Base-by-base conservation (phyloP, 2,329 filamentous ascomycete genomes). In the Claviceps digitariae region DNA sequence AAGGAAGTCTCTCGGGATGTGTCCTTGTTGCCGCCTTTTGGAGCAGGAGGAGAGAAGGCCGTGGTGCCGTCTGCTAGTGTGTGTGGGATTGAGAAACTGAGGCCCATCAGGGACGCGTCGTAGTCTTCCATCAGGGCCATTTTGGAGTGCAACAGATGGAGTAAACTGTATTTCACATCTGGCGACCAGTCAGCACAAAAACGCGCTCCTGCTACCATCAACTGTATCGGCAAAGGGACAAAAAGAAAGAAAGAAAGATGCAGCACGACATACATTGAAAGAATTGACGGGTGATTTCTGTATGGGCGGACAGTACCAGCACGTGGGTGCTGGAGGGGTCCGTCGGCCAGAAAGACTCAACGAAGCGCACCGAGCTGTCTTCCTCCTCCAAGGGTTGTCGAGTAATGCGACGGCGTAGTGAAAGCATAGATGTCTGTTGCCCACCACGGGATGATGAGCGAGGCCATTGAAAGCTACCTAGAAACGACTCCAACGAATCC, bases 331-430 rank as follows among this genome's bases (percentile, higher is more conserved):
- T 69, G 2, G 67, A 64, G 5, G 81, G 74, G 54, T 81, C 74
- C 3, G 73, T 70, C 2, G 93, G 90, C 76, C 90, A 97, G 66
- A 95, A 95, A 0, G 87, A 86, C 69, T 97, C 90, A 5, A 95
- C 71, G 55, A 91, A 87, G 25, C 84, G 82, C 17, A 84, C 73
- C 0, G 88, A 83, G 53, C 84, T 83, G 59, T 90, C 84, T 57
- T 86, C 81, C 45, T 86, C 76, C 6, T 74, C 81, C 57, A 84
- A 62, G 48, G 72, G 73, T 48, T 77, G 72, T 40, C 74, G 74
- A 12, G 79, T 72, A 45, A 96, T 83, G 31, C 88, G 84, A 57
- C 87, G 88, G 27, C 86, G 82, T 20, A 97, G 70, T 0, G 82
- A 84, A 17, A 96, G 69, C 64, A 76, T 74, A 50, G 71, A 75